Evolutionary conservation across 1,284 basidiomycete species (phyloP), one percentile per base, ranked within the genome.

Genomic region (Volvariella surrecta): DNA sequence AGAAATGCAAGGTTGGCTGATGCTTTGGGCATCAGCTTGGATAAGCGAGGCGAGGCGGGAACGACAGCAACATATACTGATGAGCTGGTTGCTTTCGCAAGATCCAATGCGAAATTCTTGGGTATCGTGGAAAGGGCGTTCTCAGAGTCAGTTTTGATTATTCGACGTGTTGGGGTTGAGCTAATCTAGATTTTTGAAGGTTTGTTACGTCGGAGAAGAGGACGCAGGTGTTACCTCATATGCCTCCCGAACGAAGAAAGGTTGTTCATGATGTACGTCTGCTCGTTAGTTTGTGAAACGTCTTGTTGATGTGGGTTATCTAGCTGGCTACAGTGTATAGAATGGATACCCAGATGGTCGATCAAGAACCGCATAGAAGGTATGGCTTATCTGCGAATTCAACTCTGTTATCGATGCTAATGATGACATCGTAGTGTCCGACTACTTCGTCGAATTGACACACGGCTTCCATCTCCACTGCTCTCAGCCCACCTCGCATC

Each of bases 1-100:
- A 76, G 93, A 7, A 95, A 94, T 53, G 86, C 83, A 0, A 68
- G 79, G 22, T 64, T 97, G 6, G 92, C 93, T 1, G 89, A 92
- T 37, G 93, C 92, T 0, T 63, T 97, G 4, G 90, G 90, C 0
- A 92, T 96, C 55, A 78, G 61, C 40, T 55, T 69, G 1, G 74
- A 74, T 16, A 60, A 46, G 47, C 61, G 22, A 16, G 22, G 7
- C 35, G 24, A 32, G 30, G 44, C 39, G 10, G 45, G 45, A n/a
- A 18, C 13, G 39, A 40, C 20, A 35, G 71, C 73, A 10, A 71
- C 66, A 2, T 92, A 86, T 59, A 60, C 62, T 20, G 70, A 78
- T 1, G 85, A 88, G 34, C 52, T 92, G 21, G 57, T 75, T 1
- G 58, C 57, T 1, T 83, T 83, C 53, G 85, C 76, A 7, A 67